Evolutionary conservation across 176 grass and related monocot genomes (phyloP).

Genomic region (Themeda triandra): DNA sequence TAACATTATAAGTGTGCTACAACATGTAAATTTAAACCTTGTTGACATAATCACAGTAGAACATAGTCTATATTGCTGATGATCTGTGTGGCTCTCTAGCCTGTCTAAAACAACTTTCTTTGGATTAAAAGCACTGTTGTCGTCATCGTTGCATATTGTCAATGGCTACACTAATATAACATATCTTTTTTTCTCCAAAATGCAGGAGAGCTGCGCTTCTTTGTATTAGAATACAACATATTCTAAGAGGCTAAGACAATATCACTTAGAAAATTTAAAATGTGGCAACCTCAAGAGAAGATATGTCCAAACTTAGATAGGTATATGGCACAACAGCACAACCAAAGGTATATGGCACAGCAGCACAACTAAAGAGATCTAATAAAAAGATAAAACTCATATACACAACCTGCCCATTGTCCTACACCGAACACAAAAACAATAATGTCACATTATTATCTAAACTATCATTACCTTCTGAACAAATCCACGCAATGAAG

Average conservation of each 20-base stretch:
- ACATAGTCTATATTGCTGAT: slow-evolving; percentile 7
- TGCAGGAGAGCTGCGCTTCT: too few species aligned
- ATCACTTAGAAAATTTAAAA: background rate
- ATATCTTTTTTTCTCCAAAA: too few species aligned
- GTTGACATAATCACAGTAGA: slow-evolving; percentile 1
- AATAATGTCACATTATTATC: background rate
- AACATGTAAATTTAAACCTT: background rate
- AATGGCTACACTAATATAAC: background rate
- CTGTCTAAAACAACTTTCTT: background rate
- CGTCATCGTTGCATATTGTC: background rate
- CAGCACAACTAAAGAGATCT: slow-evolving; percentile 14
- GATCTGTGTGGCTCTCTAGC: background rate
- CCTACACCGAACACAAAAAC: slow-evolving; percentile 14
- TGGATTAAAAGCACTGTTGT: background rate
- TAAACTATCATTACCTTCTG: slow-evolving; percentile 68
- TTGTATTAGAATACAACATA: background rate
- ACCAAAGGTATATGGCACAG: slow-evolving; percentile 9
- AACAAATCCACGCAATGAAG: slow-evolving; percentile 92
- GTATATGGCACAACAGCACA: slow-evolving; percentile 10
- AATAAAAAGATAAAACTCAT: background rate
- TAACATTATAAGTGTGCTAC: background rate
- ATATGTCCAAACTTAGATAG: slow-evolving; percentile 13
- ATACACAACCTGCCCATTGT: slow-evolving; percentile 11
- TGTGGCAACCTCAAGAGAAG: background rate
- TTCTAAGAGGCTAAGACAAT: background rate